A percentile compares a stretch with the other conserved stretches of the same genome.
phyloP scores from a whole-genome alignment of 805 yeast genomes.

The Zygotorulaspora danielsina region DNA sequence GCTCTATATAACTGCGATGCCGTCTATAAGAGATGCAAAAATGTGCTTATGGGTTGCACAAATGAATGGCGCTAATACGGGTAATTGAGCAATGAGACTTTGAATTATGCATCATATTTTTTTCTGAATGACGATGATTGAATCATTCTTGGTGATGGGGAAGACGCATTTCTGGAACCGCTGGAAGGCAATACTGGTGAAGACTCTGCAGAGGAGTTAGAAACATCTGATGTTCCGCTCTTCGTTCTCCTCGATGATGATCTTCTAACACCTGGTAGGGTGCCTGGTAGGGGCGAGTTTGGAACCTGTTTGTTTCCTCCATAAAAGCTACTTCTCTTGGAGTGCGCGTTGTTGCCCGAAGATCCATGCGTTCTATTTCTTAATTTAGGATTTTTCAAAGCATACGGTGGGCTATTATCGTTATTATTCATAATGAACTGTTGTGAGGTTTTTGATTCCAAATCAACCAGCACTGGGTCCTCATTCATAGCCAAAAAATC shows the following conservation, averaged over 20 bases:
- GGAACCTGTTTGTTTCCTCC: conserved; percentile 20
- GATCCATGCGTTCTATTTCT: conserved; percentile 7
- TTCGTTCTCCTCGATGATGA: conserved; percentile 20
- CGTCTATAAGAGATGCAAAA: conserved; percentile 1
- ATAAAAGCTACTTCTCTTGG: conserved; percentile 28
- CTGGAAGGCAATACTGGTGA: conserved; percentile 13
- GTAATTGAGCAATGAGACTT: not conserved
- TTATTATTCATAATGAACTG: not conserved
- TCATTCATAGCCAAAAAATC: conserved; percentile 6
- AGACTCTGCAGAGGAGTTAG: conserved; percentile 12
- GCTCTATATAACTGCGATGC: not conserved
- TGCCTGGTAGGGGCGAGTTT: conserved; percentile 13
- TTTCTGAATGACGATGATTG: conserved; percentile 5
- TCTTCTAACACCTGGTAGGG: conserved; percentile 26
- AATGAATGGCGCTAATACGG: not conserved
- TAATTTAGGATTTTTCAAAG: conserved; percentile 13
- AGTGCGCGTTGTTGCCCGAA: conserved; percentile 9
- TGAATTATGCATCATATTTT: not conserved
- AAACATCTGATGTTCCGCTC: conserved; percentile 12
- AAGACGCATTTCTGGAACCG: conserved; percentile 7
- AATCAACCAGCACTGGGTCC: conserved; percentile 8
- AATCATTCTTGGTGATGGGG: conserved; percentile 13
- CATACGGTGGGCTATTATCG: conserved; percentile 2
- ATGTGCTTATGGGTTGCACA: not conserved
- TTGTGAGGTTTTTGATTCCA: conserved; percentile 2